Conservation (phyloP, 1,139 yeast species). For the Wickerhamiella infanticola region DNA sequence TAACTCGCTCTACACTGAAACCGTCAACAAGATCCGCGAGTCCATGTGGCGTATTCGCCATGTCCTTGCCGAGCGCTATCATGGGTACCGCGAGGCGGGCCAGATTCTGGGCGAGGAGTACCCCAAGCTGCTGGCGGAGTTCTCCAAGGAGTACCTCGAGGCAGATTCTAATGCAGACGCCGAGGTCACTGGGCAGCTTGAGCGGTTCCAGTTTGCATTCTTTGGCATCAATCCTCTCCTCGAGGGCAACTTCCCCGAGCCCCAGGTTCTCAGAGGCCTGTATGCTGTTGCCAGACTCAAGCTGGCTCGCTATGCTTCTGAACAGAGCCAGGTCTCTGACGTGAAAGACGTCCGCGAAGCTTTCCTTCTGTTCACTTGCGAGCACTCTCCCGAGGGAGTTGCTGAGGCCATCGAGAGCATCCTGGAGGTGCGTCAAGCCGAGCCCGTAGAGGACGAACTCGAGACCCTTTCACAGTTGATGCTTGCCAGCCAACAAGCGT, state of each 20-base stretch:
- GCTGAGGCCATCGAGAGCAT: slow-evolving; percentile 42
- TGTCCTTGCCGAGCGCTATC: slow-evolving; percentile 74
- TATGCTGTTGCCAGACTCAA: slow-evolving; percentile 52
- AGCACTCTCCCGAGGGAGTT: slow-evolving; percentile 31
- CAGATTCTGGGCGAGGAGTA: slow-evolving; percentile 32
- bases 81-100: slow-evolving; percentile 50
- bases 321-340: slow-evolving; percentile 12
- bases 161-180: slow-evolving; percentile 43
- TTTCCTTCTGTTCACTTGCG: slow-evolving; percentile 33
- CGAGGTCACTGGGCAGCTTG: slow-evolving; percentile 50
- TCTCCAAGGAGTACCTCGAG: slow-evolving; percentile 41
- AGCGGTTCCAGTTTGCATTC: slow-evolving; percentile 64
- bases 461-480: slow-evolving; percentile 14
- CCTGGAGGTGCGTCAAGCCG: slow-evolving; percentile 13
- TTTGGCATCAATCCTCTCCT: slow-evolving; percentile 56
- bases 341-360: slow-evolving; percentile 36
- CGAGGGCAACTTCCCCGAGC: slow-evolving; percentile 36
- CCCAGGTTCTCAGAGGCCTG: slow-evolving; percentile 53
- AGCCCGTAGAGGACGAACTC: slow-evolving; percentile 12
- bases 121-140: slow-evolving; percentile 37
- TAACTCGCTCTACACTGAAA: slow-evolving; percentile 24
- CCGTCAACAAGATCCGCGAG: slow-evolving; percentile 32
- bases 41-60: slow-evolving; percentile 71
- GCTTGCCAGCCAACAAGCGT: slow-evolving; percentile 1
- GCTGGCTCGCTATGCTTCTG: slow-evolving; percentile 31